A percentile compares a stretch with the other conserved stretches of the same genome.
phyloP scores from a whole-genome alignment of 1,284 basidiomycete species.

The Anthracocystis walkeri region DNA sequence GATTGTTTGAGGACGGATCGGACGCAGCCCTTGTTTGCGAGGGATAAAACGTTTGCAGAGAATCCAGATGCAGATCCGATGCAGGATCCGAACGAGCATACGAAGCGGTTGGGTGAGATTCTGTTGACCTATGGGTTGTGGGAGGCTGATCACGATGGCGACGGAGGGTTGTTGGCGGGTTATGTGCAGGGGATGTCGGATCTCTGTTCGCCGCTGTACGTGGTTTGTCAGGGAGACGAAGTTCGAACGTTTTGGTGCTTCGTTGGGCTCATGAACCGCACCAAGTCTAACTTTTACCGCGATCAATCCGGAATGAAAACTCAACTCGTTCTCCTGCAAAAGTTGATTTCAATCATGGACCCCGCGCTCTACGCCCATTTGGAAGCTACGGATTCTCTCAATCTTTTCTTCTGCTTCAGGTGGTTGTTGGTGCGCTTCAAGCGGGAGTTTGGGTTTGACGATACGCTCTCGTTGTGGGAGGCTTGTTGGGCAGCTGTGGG shows the following conservation, averaged over 20 bases:
- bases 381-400: constrained; percentile 90
- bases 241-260: constrained; percentile 95
- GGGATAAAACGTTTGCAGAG: constrained; percentile 40
- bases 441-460: constrained; percentile 90
- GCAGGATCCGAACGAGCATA: constrained; percentile 81
- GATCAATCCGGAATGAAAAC: constrained; percentile 98
- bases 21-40: constrained; percentile 81
- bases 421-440: constrained; percentile 71
- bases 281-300: constrained; percentile 94
- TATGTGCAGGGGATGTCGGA: constrained; percentile 99
- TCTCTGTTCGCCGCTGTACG: constrained; percentile 90
- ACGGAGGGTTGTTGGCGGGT: constrained; percentile 29
- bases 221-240: constrained; percentile 89
- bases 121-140: constrained; percentile 81
- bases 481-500: constrained; percentile 52
- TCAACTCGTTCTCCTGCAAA: constrained; percentile 87
- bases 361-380: constrained; percentile 75
- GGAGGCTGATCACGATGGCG: constrained; percentile 30
- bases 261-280: constrained; percentile 91
- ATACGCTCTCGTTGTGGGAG: constrained; percentile 92
- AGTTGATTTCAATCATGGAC: constrained; percentile 91
- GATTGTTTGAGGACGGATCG: constrained; percentile 98
- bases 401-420: constrained; percentile 98
- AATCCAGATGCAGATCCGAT: constrained; percentile 54
- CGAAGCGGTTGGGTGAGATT: constrained; percentile 81